A percentile compares a stretch with the other conserved stretches of the same genome.
These are phyloP conservation scores for Trichoderma sp. DNA, from an alignment of 2,329 filamentous ascomycete species.

Conservation along the genomic window DNA sequence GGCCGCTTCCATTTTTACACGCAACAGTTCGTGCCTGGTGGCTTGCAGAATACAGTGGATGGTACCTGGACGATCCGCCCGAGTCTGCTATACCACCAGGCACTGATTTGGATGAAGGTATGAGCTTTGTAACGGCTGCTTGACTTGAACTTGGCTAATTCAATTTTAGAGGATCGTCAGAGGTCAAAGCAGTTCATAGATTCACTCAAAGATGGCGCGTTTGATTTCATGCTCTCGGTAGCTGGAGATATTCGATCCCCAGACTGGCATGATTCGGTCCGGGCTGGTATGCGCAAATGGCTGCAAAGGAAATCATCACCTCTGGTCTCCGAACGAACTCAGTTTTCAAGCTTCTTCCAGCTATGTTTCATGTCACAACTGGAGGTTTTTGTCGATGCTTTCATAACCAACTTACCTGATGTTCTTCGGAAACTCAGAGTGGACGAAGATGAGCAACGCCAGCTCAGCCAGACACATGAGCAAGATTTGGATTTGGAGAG, in stretches of 20 bases:
- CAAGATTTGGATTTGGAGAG: constrained; percentile 79
- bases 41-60: constrained; percentile 90
- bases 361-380: constrained; percentile 75
- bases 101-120: constrained; percentile 65
- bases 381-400: constrained; percentile 86
- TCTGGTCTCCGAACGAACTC: constrained; percentile 67
- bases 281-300: constrained; percentile 79
- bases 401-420: constrained; percentile 94
- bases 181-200: constrained; percentile 75
- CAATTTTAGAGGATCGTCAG: constrained; percentile 64
- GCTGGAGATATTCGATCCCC: constrained; percentile 79
- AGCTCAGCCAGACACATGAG: constrained; percentile 66
- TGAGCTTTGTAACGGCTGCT: constrained; percentile 27
- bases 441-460: constrained; percentile 87
- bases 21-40: constrained; percentile 82
- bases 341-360: constrained; percentile 74
- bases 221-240: constrained; percentile 87
- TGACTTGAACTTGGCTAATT: constrained; percentile 31
- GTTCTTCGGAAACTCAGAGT: constrained; percentile 81
- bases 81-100: constrained; percentile 59
- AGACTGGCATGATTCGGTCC: constrained; percentile 86
- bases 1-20: constrained; percentile 75
- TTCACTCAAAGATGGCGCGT: constrained; percentile 82
- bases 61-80: constrained; percentile 76
- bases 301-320: constrained; percentile 78